Evolutionary conservation across 2,329 filamentous ascomycete genomes (phyloP).

Genomic region (Raffaelea albimanens): DNA sequence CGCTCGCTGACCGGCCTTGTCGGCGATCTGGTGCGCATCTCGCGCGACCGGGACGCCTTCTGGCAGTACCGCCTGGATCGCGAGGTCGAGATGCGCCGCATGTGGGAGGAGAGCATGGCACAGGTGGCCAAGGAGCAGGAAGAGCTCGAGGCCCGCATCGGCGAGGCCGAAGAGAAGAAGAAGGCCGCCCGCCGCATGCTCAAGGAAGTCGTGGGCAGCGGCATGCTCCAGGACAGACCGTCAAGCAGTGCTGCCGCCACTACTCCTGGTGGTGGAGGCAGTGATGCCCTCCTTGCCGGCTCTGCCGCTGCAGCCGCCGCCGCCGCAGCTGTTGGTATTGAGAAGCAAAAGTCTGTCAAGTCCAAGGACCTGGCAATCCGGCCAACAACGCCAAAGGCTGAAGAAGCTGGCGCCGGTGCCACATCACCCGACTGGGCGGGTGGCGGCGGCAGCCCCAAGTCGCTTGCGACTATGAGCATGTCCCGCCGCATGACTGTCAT

Average conservation of each 20-base stretch:
- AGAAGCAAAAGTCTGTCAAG: no score
- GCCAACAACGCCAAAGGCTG: no score
- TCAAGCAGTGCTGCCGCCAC: constrained; percentile 17
- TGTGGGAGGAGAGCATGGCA: constrained; percentile 99
- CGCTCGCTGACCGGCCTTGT: constrained; percentile 77
- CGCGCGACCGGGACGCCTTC: constrained; percentile 85
- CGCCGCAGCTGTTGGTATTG: no score
- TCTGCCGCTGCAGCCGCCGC: not conserved
- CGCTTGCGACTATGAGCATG: constrained; percentile 18
- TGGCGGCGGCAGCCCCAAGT: constrained; percentile 43
- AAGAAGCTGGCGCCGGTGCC: no score
- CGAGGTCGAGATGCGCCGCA: constrained; percentile 80
- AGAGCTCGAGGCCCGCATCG: constrained; percentile 75
- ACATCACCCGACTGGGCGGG: constrained; percentile 13
- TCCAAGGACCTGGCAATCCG: no score
- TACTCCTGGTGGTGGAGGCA: constrained; percentile 16
- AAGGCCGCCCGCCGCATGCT: constrained; percentile 83
- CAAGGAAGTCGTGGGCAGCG: constrained; percentile 66
- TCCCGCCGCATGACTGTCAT: constrained; percentile 56
- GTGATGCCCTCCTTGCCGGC: not conserved
- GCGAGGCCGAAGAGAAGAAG: constrained; percentile 82
- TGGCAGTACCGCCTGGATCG: constrained; percentile 94
- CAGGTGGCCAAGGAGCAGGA: constrained; percentile 93
- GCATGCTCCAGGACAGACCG: constrained; percentile 26
- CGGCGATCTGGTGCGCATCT: constrained; percentile 82